These are phyloP conservation scores for Akanthomyces lecanii DNA, from an alignment of 2,329 filamentous ascomycete species.

Conservation along the genomic window DNA sequence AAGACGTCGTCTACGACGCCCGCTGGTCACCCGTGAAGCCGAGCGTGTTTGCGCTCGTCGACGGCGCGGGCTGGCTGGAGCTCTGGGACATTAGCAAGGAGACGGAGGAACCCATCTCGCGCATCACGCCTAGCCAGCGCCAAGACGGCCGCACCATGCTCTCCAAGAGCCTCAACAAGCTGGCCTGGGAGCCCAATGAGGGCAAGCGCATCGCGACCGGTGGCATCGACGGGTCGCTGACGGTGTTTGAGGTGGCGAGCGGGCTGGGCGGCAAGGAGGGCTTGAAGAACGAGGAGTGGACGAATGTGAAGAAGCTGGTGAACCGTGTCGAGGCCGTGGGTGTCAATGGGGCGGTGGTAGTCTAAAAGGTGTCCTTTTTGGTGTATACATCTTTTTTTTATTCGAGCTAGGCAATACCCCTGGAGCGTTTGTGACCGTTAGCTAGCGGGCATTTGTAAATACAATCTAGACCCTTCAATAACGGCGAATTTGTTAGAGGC, in stretches of 20 bases:
- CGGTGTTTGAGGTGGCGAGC: constrained; percentile 85
- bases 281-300: constrained; percentile 85
- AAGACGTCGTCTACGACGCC: constrained; percentile 95
- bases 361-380: constrained; percentile 23
- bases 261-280: constrained; percentile 81
- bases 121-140: constrained; percentile 66
- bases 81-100: constrained; percentile 93
- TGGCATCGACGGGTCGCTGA: constrained; percentile 85
- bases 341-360: constrained; percentile 43
- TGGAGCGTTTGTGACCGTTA: constrained; percentile 11
- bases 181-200: constrained; percentile 89
- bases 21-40: constrained; percentile 93
- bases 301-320: constrained; percentile 84
- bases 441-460: constrained; percentile 15
- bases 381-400: neutral
- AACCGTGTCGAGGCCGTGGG: constrained; percentile 65
- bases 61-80: constrained; percentile 87
- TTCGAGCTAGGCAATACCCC: constrained; percentile 9
- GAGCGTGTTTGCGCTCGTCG: constrained; percentile 89
- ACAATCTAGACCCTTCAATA: constrained; percentile 7
- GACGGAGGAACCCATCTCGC: constrained; percentile 84
- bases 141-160: constrained; percentile 64
- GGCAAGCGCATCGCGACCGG: constrained; percentile 85
- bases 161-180: constrained; percentile 85
- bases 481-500: neutral